Evolutionary conservation across 768 basidiomycete species (phyloP).

Genomic region (Lepiota brunneoincarnata): DNA sequence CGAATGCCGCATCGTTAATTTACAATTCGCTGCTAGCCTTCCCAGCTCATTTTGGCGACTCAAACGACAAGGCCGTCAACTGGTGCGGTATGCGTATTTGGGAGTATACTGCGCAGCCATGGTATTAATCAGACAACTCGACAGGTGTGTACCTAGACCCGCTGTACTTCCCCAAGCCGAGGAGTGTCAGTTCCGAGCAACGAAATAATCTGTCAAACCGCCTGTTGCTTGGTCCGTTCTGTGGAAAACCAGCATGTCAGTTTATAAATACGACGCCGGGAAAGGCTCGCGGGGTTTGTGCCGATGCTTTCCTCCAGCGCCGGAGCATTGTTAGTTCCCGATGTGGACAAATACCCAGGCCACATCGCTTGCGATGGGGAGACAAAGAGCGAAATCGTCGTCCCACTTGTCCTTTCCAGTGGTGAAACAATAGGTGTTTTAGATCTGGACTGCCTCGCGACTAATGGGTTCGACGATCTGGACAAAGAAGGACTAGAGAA

Average conservation of each 20-base stretch:
- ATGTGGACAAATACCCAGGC: constrained; percentile 82
- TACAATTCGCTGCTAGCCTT: constrained; percentile 77
- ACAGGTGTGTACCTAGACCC: constrained; percentile 85
- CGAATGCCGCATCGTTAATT: constrained; percentile 80
- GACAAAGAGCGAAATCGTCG: constrained; percentile 88
- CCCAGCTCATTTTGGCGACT: constrained; percentile 56
- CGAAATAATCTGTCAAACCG: constrained; percentile 22
- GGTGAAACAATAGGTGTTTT: constrained; percentile 54
- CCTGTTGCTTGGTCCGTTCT: constrained; percentile 81
- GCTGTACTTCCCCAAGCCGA: constrained; percentile 54
- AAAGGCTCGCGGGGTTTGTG: constrained; percentile 79
- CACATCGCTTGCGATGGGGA: constrained; percentile 94
- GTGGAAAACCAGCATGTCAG: constrained; percentile 90
- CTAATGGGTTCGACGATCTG: constrained; percentile 70
- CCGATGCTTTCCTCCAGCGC: constrained; percentile 62
- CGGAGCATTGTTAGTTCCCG: constrained; percentile 64
- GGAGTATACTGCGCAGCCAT: background rate
- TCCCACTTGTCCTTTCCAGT: constrained; percentile 59
- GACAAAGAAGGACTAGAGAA: constrained; percentile 76
- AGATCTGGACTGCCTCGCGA: constrained; percentile 81
- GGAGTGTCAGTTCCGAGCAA: constrained; percentile 17
- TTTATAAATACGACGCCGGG: constrained; percentile 59
- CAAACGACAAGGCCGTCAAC: constrained; percentile 70
- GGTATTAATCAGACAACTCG: background rate
- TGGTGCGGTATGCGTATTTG: constrained; percentile 82